Base-by-base conservation (phyloP, 352 stramenopile genomes). In the Nothophytophthora sp. region DNA sequence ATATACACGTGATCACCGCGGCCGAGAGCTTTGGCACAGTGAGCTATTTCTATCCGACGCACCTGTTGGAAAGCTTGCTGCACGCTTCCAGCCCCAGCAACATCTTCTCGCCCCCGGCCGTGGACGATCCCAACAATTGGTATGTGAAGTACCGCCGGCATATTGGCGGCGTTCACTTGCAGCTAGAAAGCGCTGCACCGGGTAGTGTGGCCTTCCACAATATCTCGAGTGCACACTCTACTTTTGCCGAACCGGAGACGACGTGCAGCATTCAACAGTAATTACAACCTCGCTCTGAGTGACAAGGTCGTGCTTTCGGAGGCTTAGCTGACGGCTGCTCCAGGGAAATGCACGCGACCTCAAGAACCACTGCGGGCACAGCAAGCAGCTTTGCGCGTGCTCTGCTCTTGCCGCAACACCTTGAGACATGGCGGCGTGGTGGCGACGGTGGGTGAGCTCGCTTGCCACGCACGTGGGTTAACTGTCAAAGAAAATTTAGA, bases 141-240 rank as follows among this genome's bases (percentile, higher is more conserved):
- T 88, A 82, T 34, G 56, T 72, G 8, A 46, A 73, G 40, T 92
- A 88, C 43, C 81, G 90, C 53, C 27, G 58, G 24, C 65, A 55
- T n/a, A 68, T 92, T 15, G 81, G 81, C 22, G 81, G 78, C 25
- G 60, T 92, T 38, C 63, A 65, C 5, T 68, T 46, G 30, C 44
- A 60, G 11, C 34, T 60, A 0, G 70, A 81, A 6, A 83, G 70
- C 28, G 80, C 67, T 20, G 75, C 79, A 7, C 65, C 79, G 0
- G 81, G 90, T 47, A 81, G 59, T 25, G 62, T 92, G 27, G 76
- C 75, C 8, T 90, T 88, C 45, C 79, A 90, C 61, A 90, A 92
- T 49, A 92, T 41, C 49, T 90, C 3, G 81, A 92, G 51, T 75
- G 76, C 20, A 62, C 64, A 25, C 56, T 92, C 0, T 90, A 90